A percentile compares a stretch with the other conserved stretches of the same genome.
phyloP scores from a whole-genome alignment of 805 yeast genomes.

The Candida ascalaphidarum region DNA sequence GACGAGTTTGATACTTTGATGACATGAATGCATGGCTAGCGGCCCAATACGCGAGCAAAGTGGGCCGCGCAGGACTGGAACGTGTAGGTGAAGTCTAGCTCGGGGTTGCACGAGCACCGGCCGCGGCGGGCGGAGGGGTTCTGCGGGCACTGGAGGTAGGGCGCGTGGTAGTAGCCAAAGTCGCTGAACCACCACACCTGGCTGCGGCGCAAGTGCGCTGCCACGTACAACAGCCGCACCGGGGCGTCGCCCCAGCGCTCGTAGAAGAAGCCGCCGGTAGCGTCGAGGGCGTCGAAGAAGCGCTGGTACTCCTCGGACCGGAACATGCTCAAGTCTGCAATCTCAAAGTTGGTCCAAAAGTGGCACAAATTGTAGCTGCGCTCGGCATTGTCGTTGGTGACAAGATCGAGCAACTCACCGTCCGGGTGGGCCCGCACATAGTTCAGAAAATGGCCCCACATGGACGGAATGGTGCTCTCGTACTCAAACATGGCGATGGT shows the following conservation, averaged over 20 bases:
- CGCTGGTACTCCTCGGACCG: constrained; percentile 46
- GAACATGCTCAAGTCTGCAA: constrained; percentile 66
- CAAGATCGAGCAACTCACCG: too few relatives aligned
- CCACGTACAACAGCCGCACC: constrained; percentile 67
- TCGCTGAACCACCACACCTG: constrained; percentile 67
- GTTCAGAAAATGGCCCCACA: constrained; percentile 45
- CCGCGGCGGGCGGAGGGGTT: constrained; percentile 17
- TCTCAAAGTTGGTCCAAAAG: constrained; percentile 76
- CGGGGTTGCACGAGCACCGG: constrained; percentile 30
- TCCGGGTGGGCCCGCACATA: too few relatives aligned
- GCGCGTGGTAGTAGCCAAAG: constrained; percentile 67
- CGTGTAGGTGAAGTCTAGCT: constrained; percentile 19
- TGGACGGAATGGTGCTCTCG: constrained; percentile 47
- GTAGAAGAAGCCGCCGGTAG: constrained; percentile 70
- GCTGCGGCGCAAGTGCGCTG: constrained; percentile 45
- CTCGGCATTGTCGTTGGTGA: too few relatives aligned
- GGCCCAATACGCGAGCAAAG: too few relatives aligned
- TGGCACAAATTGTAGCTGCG: constrained; percentile 61
- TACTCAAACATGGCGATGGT: constrained; percentile 60
- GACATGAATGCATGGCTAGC: constrained; percentile 21
- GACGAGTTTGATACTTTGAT: constrained; percentile 47
- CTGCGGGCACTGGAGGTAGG: constrained; percentile 58
- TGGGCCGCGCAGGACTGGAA: too few relatives aligned
- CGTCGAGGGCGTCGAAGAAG: constrained; percentile 56
- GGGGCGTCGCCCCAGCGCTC: constrained; percentile 96